Evolutionary conservation across 768 basidiomycete genomes (phyloP), one percentile per base, ranked within the genome.

Genomic region (Pisolithus albus): DNA sequence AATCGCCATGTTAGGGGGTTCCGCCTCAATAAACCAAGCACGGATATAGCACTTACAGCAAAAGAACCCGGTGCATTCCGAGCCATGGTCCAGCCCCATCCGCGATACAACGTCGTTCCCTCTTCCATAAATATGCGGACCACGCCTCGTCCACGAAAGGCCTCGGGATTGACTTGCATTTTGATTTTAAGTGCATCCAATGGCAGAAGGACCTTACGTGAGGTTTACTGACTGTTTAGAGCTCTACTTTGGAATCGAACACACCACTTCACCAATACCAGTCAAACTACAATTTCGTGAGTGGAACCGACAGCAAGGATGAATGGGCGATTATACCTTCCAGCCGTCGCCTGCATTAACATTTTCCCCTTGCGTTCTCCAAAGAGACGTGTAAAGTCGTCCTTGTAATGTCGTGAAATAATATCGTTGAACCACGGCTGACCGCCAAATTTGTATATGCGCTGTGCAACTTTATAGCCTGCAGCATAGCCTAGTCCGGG

Each of bases 41-140:
- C 11, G 28, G n/a, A 28, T 7, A 32, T 6, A 39, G 34, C 4
- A 75, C 88, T 55, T 63, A 95, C 93, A 50, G 95, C 91, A 61
- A 99, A 99, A 48, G 80, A 83, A 10, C 95, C 95, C 0, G 95
- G 95, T 1, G 95, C 95, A 60, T 99, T 99, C 49, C 95, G 82
- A 2, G 93, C 95, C 80, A 96, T 86, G 21, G 95, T 98, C 95
- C 95, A 98, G 42, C 94, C 94, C 92, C 94, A 96, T 26, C 95
- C 95, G 56, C 93, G 85, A 71, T 99, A 99, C 34, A 99, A 79
- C 1, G 87, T 80, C 8, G 88, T 81, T 51, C 93, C 92, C 65
- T 98, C 95, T 59, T 99, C 94, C 64, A 82, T 69, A 68, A 99
- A 81, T 60, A 99, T 92, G 49, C 87, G 86, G 50, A 96, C 56